phyloP scores from a whole-genome alignment of 2,329 filamentous ascomycete genomes.

The Alternaria sp. region DNA sequence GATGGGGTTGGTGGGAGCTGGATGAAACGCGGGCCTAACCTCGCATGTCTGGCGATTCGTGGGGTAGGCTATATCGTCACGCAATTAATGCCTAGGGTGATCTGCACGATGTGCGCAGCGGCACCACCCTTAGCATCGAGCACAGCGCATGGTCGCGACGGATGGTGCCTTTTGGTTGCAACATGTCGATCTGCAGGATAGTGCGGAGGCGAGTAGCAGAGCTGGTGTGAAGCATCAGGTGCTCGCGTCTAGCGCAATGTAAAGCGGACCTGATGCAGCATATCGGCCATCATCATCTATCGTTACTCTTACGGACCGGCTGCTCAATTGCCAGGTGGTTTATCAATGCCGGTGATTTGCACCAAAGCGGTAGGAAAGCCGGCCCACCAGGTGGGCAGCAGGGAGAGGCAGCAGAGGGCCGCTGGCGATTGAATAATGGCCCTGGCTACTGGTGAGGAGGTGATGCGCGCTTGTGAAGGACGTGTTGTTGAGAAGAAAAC shows the following conservation, averaged over 20 bases:
- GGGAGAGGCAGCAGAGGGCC: slow-evolving; percentile 11
- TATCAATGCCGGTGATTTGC: slow-evolving; percentile 6
- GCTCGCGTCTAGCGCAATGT: slow-evolving; percentile 19
- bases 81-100: slow-evolving; percentile 35
- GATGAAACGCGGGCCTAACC: slow-evolving; percentile 51
- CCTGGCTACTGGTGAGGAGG: slow-evolving; percentile 4
- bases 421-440: slow-evolving; percentile 6
- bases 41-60: slow-evolving; percentile 52
- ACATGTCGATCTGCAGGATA: slow-evolving; percentile 29
- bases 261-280: slow-evolving; percentile 20
- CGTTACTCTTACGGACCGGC: slow-evolving; percentile 6
- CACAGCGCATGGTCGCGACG: slow-evolving; percentile 17
- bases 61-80: slow-evolving; percentile 44
- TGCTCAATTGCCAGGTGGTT: slow-evolving; percentile 18
- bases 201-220: slow-evolving; percentile 18
- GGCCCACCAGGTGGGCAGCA: slow-evolving; percentile 7
- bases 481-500: slow-evolving; percentile 13
- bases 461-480: background rate
- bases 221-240: slow-evolving; percentile 3
- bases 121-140: slow-evolving; percentile 27
- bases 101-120: slow-evolving; percentile 38
- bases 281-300: slow-evolving; percentile 4
- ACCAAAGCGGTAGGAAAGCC: slow-evolving; percentile 19
- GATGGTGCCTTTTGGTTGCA: slow-evolving; percentile 20
- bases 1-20: slow-evolving; percentile 43